phyloP scores from a whole-genome alignment of 1,284 basidiomycete species.

The Athelia sp. region DNA sequence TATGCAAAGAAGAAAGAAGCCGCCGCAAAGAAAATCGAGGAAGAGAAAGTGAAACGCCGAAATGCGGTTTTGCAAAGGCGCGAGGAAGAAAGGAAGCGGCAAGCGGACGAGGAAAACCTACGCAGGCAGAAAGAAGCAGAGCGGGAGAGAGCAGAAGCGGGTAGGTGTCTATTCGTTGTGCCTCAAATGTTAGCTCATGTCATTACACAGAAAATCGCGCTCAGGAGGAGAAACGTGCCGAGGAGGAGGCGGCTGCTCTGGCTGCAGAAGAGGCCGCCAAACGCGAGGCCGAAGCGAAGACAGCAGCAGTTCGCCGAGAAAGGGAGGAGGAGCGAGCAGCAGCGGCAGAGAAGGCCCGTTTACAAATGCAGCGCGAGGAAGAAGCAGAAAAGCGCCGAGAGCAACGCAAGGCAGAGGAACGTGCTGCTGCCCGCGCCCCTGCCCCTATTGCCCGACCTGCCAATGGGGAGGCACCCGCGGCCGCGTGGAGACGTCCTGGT shows the following conservation, averaged over 20 bases:
- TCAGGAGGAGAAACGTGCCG: conserved; percentile 47
- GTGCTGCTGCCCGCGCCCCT: conserved; percentile 25
- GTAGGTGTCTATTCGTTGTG: conserved; percentile 28
- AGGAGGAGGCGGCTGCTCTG: conserved; percentile 43
- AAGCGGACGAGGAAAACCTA: conserved; percentile 44
- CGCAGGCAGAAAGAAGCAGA: conserved; percentile 47
- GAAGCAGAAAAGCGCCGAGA: conserved; percentile 62
- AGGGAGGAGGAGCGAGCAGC: conserved; percentile 68
- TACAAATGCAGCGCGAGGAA: conserved; percentile 73
- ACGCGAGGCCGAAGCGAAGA: conserved; percentile 57
- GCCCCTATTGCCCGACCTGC: conserved; percentile 15
- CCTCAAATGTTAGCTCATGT: conserved; percentile 1
- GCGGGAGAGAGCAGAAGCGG: conserved; percentile 44
- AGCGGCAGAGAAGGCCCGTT: conserved; percentile 50
- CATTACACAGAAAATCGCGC: conserved; percentile 41
- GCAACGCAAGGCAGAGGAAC: conserved; percentile 14
- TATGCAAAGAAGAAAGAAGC: conserved; percentile 58
- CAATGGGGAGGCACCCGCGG: conserved; percentile 15
- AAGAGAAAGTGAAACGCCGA: conserved; percentile 80
- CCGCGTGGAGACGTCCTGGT: conserved; percentile 34
- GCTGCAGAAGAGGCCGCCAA: conserved; percentile 51
- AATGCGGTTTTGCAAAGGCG: conserved; percentile 48
- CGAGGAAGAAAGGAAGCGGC: conserved; percentile 50
- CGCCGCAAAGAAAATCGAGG: conserved; percentile 72
- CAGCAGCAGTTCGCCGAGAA: conserved; percentile 46